Evolutionary conservation across 1,139 yeast species (phyloP), one percentile per base, ranked within the genome.

Genomic region (Zhuliangozyma blackwelliae): DNA sequence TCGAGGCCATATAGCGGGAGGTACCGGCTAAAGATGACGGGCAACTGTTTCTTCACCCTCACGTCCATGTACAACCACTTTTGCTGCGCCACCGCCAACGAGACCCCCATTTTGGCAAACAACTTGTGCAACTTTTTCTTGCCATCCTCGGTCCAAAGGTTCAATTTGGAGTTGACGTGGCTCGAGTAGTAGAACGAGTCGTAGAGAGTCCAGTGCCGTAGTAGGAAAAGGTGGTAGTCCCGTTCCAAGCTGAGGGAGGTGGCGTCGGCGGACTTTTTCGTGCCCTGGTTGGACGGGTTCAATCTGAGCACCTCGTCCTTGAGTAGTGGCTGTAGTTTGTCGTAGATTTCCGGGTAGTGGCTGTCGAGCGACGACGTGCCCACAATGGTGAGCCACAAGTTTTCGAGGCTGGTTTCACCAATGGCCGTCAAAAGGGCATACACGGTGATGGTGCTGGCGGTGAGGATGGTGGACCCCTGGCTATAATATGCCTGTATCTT

Each of bases 51-150:
- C 56, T 92, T 94, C 34, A 92, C 71, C 11, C 76, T 72, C 33
- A 86, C 75, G 54, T 89, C 95, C 82, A 90, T 80, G 57, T 92
- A 95, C 26, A 84, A 72, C 97, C 97, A 94, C 44, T 82, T 81
- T 59, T 94, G 97, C 50, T 83, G 85, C 1, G 97, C 95, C 20
- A 85, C 83, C 3, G 81, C 85, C 34, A 94, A 65, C 0, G 97
- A 83, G 5, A 94, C 84, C 7, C 98, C 98, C 97, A 94, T 92
- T 49, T 85, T 79, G 2, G 98, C 98, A 63, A 94, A 85, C 74
- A 94, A 72, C 51, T 89, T 89, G 55, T 90, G 95, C 34, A 94
- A 65, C 48, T 82, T 76, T 55, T 87, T 88, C 49, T 82, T 77
- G 4, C 98, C 98, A 40, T 86, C 94, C 52, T 87, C 96, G 19